Conservation (phyloP, 495 filamentous ascomycete genomes). For the Annulohypoxylon maeteangense region DNA sequence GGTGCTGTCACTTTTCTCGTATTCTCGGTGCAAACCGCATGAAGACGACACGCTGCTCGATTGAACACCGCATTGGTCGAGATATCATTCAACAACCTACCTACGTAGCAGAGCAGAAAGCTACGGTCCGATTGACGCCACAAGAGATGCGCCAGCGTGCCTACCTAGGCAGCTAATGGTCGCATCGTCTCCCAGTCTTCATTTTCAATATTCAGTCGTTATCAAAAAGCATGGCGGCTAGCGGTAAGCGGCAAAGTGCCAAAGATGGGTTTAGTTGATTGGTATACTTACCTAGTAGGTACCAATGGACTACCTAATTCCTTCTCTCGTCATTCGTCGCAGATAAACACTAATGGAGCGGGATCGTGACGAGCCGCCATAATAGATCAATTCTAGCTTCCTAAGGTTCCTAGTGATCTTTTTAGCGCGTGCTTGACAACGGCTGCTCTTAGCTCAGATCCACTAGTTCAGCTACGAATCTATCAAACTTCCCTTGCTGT, state of each 20-base stretch:
- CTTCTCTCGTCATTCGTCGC: not conserved
- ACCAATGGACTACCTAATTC: not conserved
- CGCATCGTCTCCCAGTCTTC: constrained; percentile 12
- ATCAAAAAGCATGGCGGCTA: constrained; percentile 7
- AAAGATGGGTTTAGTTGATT: not conserved
- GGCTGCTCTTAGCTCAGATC: not conserved
- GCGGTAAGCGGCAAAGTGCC: constrained; percentile 9
- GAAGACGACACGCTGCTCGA: constrained; percentile 15
- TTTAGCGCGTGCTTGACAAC: not conserved
- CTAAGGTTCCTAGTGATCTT: not conserved
- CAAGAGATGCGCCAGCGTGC: constrained; percentile 11
- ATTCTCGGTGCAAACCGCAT: constrained; percentile 36
- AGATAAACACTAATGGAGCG: not conserved
- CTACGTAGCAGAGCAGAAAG: constrained; percentile 16
- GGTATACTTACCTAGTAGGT: not conserved
- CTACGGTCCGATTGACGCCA: constrained; percentile 31
- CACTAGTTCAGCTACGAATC: not conserved
- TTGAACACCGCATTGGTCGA: constrained; percentile 13
- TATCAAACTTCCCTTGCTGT: not conserved
- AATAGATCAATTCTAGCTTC: not conserved
- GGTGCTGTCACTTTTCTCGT: constrained; percentile 34
- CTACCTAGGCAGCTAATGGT: constrained; percentile 1
- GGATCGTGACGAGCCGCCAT: constrained; percentile 8
- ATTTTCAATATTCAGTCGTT: not conserved
- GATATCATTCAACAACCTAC: constrained; percentile 2